Percentiles rank a stretch among this genome's conserved stretches.
These are phyloP conservation scores for Emergomyces pasteurianus DNA, from an alignment of 2,329 filamentous ascomycete genomes.

Conservation along the genomic window DNA sequence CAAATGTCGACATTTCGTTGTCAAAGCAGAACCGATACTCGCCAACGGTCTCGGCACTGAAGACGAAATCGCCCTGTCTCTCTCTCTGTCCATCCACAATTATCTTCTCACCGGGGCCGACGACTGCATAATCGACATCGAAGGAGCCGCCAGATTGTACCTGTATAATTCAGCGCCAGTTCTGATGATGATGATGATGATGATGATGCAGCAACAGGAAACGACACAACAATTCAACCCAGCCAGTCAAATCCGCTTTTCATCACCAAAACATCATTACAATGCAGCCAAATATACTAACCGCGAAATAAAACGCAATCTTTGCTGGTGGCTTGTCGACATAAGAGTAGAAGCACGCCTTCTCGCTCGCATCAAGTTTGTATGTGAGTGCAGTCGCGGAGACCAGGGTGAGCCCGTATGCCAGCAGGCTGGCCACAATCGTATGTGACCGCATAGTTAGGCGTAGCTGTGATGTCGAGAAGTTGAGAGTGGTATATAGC, in stretches of 20 bases:
- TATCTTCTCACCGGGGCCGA: conserved; percentile 66
- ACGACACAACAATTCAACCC: not conserved
- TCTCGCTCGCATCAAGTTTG: conserved; percentile 79
- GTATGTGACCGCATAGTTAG: conserved; percentile 52
- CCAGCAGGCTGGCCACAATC: conserved; percentile 56
- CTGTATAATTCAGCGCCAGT: conserved; percentile 33
- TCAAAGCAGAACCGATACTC: conserved; percentile 98
- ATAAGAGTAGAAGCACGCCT: conserved; percentile 84
- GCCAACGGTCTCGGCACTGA: conserved; percentile 75
- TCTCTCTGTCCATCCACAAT: conserved; percentile 82
- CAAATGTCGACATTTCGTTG: conserved; percentile 96
- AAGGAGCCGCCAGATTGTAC: conserved; percentile 98
- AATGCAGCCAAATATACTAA: conserved; percentile 37
- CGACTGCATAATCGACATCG: conserved; percentile 86
- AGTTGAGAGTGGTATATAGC: not conserved
- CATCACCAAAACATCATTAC: not conserved
- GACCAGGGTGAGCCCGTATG: conserved; percentile 56
- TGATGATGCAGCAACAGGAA: not conserved
- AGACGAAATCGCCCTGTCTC: conserved; percentile 94
- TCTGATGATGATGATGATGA: not conserved
- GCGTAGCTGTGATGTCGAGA: not conserved
- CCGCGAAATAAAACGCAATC: conserved; percentile 97
- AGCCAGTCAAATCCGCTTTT: not conserved
- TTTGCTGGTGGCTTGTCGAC: conserved; percentile 72
- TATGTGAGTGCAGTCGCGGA: conserved; percentile 90